A percentile compares a stretch with the other conserved stretches of the same genome.
Evolutionary conservation across 2,329 filamentous ascomycete genomes (phyloP).

Genomic region (Orbilia brochopaga): DNA sequence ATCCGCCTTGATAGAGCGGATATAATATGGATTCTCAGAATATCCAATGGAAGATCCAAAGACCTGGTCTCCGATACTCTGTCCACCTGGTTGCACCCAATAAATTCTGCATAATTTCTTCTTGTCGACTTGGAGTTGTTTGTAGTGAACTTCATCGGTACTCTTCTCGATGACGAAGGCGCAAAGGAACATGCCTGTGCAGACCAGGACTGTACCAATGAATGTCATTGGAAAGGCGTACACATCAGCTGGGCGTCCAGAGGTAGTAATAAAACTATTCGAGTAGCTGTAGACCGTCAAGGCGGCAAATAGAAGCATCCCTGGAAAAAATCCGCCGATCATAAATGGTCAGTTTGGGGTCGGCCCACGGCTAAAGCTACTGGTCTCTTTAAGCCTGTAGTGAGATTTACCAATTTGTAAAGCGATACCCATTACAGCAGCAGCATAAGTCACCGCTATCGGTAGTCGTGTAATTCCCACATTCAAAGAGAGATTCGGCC

Average conservation of each 20-base stretch:
- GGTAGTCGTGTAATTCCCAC: conserved; percentile 34
- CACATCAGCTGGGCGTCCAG: not conserved
- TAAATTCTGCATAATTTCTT: conserved; percentile 13
- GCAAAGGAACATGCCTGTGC: conserved; percentile 50
- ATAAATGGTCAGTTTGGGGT: no score
- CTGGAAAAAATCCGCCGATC: conserved; percentile 2
- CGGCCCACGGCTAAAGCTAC: no score
- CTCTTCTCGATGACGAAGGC: conserved; percentile 42
- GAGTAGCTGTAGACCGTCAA: conserved; percentile 12
- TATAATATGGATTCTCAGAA: not conserved
- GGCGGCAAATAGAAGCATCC: conserved; percentile 40
- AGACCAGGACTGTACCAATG: conserved; percentile 30
- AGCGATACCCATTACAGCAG: conserved; percentile 29
- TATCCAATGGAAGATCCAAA: conserved; percentile 44
- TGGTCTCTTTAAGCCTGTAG: not conserved
- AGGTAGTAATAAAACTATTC: conserved; percentile 1
- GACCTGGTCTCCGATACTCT: conserved; percentile 50
- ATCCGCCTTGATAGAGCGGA: conserved; percentile 17
- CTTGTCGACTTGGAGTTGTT: not conserved
- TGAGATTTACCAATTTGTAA: conserved; percentile 32
- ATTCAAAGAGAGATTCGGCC: conserved; percentile 43
- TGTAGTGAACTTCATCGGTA: conserved; percentile 12
- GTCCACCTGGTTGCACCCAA: conserved; percentile 51
- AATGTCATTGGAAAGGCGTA: conserved; percentile 45
- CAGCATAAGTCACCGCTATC: not conserved